A percentile compares a stretch with the other conserved stretches of the same genome.
phyloP scores from a whole-genome alignment of 305 asterid genomes.

The Fraxinus platypoda region DNA sequence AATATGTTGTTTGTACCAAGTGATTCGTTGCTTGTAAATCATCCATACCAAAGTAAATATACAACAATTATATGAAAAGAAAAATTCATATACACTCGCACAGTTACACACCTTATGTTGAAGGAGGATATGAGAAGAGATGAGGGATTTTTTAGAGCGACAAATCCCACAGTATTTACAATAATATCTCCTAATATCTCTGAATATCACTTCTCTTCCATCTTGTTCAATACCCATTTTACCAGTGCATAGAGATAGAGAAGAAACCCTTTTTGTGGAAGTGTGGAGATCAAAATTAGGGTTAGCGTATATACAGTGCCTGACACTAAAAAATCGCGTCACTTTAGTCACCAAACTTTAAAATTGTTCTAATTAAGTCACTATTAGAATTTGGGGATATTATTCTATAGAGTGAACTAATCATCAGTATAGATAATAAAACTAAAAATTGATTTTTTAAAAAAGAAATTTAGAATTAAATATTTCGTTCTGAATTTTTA shows the following conservation, averaged over 20 bases:
- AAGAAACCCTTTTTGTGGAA: neutral
- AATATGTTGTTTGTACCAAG: neutral
- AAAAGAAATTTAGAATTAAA: no score
- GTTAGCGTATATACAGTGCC: neutral
- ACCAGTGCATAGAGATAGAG: neutral
- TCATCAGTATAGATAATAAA: neutral
- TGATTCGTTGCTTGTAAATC: neutral
- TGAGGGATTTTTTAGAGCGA: constrained; percentile 76
- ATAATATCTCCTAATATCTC: constrained; percentile 68
- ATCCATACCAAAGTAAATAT: neutral
- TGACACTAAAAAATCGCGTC: neutral
- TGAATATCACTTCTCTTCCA: constrained; percentile 39
- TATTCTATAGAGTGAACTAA: neutral
- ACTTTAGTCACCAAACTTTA: neutral
- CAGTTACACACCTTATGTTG: constrained; percentile 51
- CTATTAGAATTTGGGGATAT: neutral
- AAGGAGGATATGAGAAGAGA: constrained; percentile 58
- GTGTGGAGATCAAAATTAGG: neutral
- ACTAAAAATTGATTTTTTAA: neutral
- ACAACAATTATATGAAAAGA: neutral
- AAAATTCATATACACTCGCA: neutral
- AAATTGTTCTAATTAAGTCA: neutral
- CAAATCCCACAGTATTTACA: constrained; percentile 83
- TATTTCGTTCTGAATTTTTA: neutral
- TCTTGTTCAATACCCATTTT: neutral